These are phyloP conservation scores for Metarhizium sp. DNA, from an alignment of 2,329 filamentous ascomycete genomes.

Conservation along the genomic window DNA sequence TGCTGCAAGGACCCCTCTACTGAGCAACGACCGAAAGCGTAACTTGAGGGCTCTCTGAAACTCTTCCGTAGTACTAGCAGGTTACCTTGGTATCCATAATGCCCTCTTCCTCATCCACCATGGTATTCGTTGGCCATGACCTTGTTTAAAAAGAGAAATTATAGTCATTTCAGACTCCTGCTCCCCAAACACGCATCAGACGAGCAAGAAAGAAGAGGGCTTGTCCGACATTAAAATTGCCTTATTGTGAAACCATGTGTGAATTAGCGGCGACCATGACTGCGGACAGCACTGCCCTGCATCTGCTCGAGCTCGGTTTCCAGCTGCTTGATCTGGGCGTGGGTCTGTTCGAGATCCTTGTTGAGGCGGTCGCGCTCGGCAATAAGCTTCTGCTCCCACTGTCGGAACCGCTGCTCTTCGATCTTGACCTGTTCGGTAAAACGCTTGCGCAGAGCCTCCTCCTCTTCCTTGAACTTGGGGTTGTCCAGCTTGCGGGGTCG, in stretches of 20 bases:
- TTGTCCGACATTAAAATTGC: conserved; percentile 19
- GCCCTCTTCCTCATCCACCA: conserved; percentile 12
- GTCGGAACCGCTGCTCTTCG: conserved; percentile 96
- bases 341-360: conserved; percentile 98
- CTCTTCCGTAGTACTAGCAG: conserved; percentile 7
- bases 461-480: conserved; percentile 99
- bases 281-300: conserved; percentile 84
- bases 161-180: conserved; percentile 22
- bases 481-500: conserved; percentile 97
- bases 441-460: conserved; percentile 94
- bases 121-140: conserved; percentile 18
- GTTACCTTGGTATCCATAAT: conserved; percentile 22
- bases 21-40: not conserved
- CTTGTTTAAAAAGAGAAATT: not conserved
- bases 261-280: conserved; percentile 81
- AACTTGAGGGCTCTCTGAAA: not conserved
- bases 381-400: conserved; percentile 99
- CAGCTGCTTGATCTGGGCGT: conserved; percentile 85
- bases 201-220: conserved; percentile 17
- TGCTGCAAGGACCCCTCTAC: not conserved
- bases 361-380: conserved; percentile 97
- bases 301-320: conserved; percentile 89
- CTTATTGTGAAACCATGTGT: conserved; percentile 6
- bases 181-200: conserved; percentile 20
- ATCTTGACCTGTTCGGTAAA: conserved; percentile 99